phyloP scores from a whole-genome alignment of 768 basidiomycete species.

The Boletellus emodensis region DNA sequence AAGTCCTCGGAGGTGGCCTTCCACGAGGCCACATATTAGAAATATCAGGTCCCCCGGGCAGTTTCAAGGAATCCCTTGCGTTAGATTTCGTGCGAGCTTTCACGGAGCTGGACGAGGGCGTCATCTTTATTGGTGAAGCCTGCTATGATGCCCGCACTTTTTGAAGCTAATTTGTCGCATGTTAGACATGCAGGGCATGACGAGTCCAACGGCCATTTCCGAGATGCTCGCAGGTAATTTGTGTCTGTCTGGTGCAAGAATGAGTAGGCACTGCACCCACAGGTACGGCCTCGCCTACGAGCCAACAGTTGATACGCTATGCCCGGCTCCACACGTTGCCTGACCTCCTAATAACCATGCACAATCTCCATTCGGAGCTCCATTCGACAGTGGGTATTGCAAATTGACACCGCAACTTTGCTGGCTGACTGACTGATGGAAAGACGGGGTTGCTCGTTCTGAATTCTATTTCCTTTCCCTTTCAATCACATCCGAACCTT shows the following conservation, averaged over 20 bases:
- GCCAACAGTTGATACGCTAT: constrained; percentile 23
- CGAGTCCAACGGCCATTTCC: constrained; percentile 35
- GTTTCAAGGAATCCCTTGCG: constrained; percentile 56
- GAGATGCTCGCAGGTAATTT: constrained; percentile 25
- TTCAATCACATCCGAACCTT: constrained; percentile 48
- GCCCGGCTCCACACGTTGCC: constrained; percentile 41
- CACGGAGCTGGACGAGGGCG: constrained; percentile 44
- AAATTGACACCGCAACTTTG: constrained; percentile 9
- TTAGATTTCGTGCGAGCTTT: constrained; percentile 48
- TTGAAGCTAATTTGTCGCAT: constrained; percentile 6
- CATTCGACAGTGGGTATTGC: constrained; percentile 43
- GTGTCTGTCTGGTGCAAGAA: constrained; percentile 7
- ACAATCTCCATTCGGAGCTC: constrained; percentile 48
- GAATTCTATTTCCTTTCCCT: constrained; percentile 64
- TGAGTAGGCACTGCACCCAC: constrained; percentile 7
- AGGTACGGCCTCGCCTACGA: constrained; percentile 42
- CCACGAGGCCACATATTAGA: constrained; percentile 61
- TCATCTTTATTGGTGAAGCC: constrained; percentile 60
- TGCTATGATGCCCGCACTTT: not conserved
- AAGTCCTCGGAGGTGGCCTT: constrained; percentile 61
- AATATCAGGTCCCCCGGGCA: constrained; percentile 73
- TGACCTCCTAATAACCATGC: constrained; percentile 56
- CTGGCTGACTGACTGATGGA: constrained; percentile 13
- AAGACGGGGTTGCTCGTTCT: constrained; percentile 58
- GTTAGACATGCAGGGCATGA: constrained; percentile 50